These are phyloP conservation scores for Cantharellus anzutake DNA, from an alignment of 768 basidiomycete genomes.

Conservation along the genomic window DNA sequence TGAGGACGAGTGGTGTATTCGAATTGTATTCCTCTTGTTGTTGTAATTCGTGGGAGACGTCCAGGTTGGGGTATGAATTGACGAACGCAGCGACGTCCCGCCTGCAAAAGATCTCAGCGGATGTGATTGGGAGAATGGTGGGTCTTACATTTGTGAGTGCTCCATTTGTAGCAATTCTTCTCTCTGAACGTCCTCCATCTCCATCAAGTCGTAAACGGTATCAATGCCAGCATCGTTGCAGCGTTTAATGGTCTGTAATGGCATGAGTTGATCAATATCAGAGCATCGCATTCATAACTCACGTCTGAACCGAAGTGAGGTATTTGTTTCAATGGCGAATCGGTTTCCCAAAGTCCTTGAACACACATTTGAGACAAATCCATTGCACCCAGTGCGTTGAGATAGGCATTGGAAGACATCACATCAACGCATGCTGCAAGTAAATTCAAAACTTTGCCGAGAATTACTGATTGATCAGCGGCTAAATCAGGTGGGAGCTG, in stretches of 20 bases:
- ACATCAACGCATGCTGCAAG: conserved; percentile 93
- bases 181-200: conserved; percentile 87
- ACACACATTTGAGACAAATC: conserved; percentile 98
- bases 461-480: conserved; percentile 72
- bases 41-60: conserved; percentile 72
- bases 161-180: conserved; percentile 71
- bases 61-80: conserved; percentile 93
- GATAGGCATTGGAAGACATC: conserved; percentile 92
- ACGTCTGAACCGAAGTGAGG: conserved; percentile 92
- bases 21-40: conserved; percentile 70
- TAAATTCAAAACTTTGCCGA: conserved; percentile 80
- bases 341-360: conserved; percentile 94
- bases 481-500: conserved; percentile 85
- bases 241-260: conserved; percentile 48
- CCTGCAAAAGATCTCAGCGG: conserved; percentile 28
- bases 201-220: conserved; percentile 95
- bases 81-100: conserved; percentile 88
- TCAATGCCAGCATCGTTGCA: conserved; percentile 70
- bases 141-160: conserved; percentile 60
- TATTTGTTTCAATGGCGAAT: conserved; percentile 87
- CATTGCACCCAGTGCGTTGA: conserved; percentile 92
- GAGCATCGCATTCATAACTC: conserved; percentile 9
- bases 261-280: not conserved
- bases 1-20: conserved; percentile 61
- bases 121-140: not conserved